Conservation (phyloP, 768 basidiomycete genomes). For the Pisolithus marmoratus region DNA sequence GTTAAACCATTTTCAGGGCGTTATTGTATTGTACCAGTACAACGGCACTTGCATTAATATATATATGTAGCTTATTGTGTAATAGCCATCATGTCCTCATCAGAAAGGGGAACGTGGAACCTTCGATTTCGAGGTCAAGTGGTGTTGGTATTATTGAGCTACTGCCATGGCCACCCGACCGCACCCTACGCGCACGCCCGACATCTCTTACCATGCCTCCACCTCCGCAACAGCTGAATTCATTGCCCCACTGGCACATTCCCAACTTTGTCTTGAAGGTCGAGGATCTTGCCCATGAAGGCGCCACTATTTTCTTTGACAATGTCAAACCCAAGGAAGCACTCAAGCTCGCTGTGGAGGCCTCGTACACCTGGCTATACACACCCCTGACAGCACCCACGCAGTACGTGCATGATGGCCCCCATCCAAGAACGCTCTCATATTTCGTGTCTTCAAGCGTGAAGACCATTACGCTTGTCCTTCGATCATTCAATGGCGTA, state of each 20-base stretch:
- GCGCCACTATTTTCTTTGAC: conserved; percentile 50
- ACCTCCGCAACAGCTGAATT: conserved; percentile 18
- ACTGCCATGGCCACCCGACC: too few species aligned
- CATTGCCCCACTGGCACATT: conserved; percentile 41
- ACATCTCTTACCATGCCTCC: conserved; percentile 1
- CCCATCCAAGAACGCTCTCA: conserved; percentile 5
- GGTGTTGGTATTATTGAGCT: too few species aligned
- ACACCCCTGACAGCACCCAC: conserved; percentile 41
- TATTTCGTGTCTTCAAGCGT: conserved; percentile 34
- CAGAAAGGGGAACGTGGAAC: too few species aligned
- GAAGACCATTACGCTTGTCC: conserved; percentile 47
- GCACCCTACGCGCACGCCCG: neutral
- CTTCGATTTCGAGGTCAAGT: neutral
- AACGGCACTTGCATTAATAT: too few species aligned
- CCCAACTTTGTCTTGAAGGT: conserved; percentile 52
- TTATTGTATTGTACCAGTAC: neutral
- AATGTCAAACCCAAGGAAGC: conserved; percentile 39
- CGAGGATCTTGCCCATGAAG: conserved; percentile 56
- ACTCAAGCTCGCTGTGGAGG: conserved; percentile 34
- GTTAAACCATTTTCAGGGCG: neutral
- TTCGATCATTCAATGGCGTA: conserved; percentile 63
- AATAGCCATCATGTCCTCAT: too few species aligned
- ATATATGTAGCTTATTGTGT: too few species aligned
- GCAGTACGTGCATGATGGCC: conserved; percentile 32
- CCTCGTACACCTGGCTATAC: conserved; percentile 38